Conservation (phyloP, 352 stramenopile genomes). For the Thalassiosira sp. region DNA sequence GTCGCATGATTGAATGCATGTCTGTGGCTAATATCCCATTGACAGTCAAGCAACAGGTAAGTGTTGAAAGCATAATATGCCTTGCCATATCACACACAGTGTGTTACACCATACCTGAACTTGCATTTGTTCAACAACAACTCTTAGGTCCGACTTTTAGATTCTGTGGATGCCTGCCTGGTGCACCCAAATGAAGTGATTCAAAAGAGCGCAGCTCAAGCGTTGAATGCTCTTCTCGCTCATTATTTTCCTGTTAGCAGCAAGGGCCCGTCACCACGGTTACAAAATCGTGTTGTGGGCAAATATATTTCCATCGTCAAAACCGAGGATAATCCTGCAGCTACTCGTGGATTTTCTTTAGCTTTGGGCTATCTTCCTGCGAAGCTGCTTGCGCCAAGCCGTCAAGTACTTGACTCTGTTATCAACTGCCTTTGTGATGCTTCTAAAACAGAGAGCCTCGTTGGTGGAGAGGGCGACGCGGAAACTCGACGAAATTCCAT, state of each 20-base stretch:
- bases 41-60: slow-evolving; percentile 78
- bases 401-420: slow-evolving; percentile 63
- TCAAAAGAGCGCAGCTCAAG: slow-evolving; percentile 87
- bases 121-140: slow-evolving; percentile 5
- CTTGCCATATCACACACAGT: not conserved
- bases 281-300: slow-evolving; percentile 79
- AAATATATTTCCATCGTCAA: slow-evolving; percentile 81
- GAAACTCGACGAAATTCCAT: slow-evolving; percentile 95
- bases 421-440: slow-evolving; percentile 68
- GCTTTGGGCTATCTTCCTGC: slow-evolving; percentile 85
- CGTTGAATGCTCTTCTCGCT: slow-evolving; percentile 86
- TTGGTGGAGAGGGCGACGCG: slow-evolving; percentile 83
- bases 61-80: slow-evolving; percentile 19
- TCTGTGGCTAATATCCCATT: slow-evolving; percentile 74
- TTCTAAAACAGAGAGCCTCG: slow-evolving; percentile 60
- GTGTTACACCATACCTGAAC: too few species aligned
- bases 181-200: slow-evolving; percentile 92
- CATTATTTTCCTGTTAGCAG: slow-evolving; percentile 86
- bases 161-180: slow-evolving; percentile 90
- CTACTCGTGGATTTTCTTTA: slow-evolving; percentile 86
- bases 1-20: slow-evolving; percentile 93
- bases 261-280: slow-evolving; percentile 68
- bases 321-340: slow-evolving; percentile 87
- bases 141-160: slow-evolving; percentile 79
- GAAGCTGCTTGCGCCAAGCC: slow-evolving; percentile 77